Evolutionary conservation across 306 rosid genomes (phyloP), one percentile per base, ranked within the genome.

Genomic region (Glycine soja): DNA sequence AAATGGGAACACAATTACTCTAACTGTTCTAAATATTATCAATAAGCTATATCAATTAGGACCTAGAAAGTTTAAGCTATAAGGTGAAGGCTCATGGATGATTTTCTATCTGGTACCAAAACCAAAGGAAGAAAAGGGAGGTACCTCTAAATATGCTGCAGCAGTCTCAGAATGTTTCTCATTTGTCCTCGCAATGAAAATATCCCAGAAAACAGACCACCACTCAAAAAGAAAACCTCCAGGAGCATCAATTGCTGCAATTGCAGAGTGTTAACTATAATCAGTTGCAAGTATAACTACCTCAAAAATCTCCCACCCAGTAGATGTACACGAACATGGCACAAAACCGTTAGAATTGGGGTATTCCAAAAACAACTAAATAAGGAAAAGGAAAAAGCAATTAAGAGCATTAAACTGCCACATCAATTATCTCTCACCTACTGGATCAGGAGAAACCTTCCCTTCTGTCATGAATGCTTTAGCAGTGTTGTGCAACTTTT

Each of bases 151-250:
- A 75, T 95, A 95, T 13, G 91, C 92, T 34, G 97, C 97, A 72
- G 98, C 98, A 64, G 92, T 52, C 85, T 95, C 97, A 1, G 98
- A 95, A 91, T 95, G 98, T 84, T 92, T 92, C 72, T 95, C 97
- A 16, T 95, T 95, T 16, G 98, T 90, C 84, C 97, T 90, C 0
- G 97, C 92, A 70, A 92, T 95, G 73, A 95, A 92, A 81, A 92
- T 92, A 83, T 95, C 97, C 97, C 97, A 95, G 77, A 92, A 92
- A 76, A 95, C 98, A 87, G 97, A 95, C 98, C 98, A 95, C 98
- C 97, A 95, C 88, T 95, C 97, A 34, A 89, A 95, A 74, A 95
- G 97, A 80, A 92, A 95, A 47, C 98, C 98, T 38, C 97, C 97
- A 63, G 97, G 98, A 70, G 97, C 98, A 92, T 95, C 98, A 87